phyloP scores from a whole-genome alignment of 2,329 filamentous ascomycete genomes.

The Penicillium sp. region DNA sequence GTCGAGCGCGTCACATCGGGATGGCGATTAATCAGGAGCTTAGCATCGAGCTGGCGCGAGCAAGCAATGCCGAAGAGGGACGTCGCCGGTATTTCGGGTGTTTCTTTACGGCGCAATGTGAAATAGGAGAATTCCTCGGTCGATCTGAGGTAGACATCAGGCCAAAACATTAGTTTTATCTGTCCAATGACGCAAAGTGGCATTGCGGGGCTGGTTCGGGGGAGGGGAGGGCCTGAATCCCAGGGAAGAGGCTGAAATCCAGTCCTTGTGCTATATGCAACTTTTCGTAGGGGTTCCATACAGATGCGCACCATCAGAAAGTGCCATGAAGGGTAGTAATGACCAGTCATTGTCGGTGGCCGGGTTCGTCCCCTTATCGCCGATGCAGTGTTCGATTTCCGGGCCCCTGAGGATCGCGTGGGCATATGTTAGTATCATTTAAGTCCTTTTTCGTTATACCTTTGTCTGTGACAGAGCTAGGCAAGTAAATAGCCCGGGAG shows the following conservation, averaged over 20 bases:
- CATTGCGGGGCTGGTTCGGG: neutral
- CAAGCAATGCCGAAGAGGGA: conserved; percentile 96
- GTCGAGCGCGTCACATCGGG: conserved; percentile 94
- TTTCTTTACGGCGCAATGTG: conserved; percentile 68
- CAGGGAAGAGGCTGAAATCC: neutral
- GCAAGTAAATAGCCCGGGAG: neutral
- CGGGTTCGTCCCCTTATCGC: conserved; percentile 74
- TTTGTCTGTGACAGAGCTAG: neutral
- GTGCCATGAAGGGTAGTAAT: conserved; percentile 90
- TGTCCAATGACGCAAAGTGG: neutral
- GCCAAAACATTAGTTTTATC: conserved; percentile 2
- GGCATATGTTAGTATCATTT: conserved; percentile 4
- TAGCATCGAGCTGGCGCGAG: conserved; percentile 84
- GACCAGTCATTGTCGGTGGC: conserved; percentile 85
- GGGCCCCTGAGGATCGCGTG: conserved; percentile 65
- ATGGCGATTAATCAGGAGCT: conserved; percentile 73
- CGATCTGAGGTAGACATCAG: conserved; percentile 54
- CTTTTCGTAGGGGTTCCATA: conserved; percentile 48
- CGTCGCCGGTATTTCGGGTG: conserved; percentile 57
- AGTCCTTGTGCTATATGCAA: neutral
- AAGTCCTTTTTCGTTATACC: neutral
- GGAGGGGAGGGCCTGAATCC: neutral
- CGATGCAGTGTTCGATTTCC: conserved; percentile 92
- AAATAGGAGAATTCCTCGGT: conserved; percentile 99
- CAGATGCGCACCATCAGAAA: conserved; percentile 94